A percentile compares a stretch with the other conserved stretches of the same genome.
Conservation (phyloP, 805 yeast genomes). For the Saccharomycopsis olivae region DNA sequence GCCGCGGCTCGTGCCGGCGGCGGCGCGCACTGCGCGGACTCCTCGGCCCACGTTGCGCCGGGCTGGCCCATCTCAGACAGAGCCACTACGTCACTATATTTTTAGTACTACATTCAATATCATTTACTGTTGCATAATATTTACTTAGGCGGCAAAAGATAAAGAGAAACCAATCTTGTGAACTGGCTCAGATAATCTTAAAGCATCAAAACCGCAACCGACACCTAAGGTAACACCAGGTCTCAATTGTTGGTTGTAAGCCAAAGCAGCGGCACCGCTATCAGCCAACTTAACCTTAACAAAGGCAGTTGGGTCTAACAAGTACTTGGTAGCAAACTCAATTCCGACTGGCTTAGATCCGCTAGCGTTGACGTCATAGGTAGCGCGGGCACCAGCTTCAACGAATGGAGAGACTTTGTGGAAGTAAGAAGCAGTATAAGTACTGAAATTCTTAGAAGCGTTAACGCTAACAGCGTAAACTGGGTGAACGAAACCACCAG, state of each 20-base stretch:
- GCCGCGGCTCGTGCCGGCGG: no score
- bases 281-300: conserved; percentile 96
- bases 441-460: conserved; percentile 76
- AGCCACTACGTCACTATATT: no score
- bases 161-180: conserved; percentile 96
- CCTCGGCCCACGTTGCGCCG: no score
- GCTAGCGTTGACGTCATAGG: conserved; percentile 73
- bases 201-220: conserved; percentile 94
- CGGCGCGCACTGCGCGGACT: no score
- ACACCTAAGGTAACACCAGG: conserved; percentile 95
- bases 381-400: conserved; percentile 97
- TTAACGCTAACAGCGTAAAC: conserved; percentile 66
- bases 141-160: conserved; percentile 71
- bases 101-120: no score
- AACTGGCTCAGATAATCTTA: conserved; percentile 87
- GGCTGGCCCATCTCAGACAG: no score
- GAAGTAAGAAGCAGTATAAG: conserved; percentile 92
- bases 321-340: conserved; percentile 94
- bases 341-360: conserved; percentile 77
- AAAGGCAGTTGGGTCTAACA: conserved; percentile 76
- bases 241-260: conserved; percentile 90
- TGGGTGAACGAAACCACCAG: conserved; percentile 86
- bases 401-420: conserved; percentile 85
- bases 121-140: no score
- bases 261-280: conserved; percentile 85